Percentiles rank a stretch among this genome's conserved stretches.
phyloP scores from a whole-genome alignment of 2,329 filamentous ascomycete species.

The Cephalotrichum gorgonifer region DNA sequence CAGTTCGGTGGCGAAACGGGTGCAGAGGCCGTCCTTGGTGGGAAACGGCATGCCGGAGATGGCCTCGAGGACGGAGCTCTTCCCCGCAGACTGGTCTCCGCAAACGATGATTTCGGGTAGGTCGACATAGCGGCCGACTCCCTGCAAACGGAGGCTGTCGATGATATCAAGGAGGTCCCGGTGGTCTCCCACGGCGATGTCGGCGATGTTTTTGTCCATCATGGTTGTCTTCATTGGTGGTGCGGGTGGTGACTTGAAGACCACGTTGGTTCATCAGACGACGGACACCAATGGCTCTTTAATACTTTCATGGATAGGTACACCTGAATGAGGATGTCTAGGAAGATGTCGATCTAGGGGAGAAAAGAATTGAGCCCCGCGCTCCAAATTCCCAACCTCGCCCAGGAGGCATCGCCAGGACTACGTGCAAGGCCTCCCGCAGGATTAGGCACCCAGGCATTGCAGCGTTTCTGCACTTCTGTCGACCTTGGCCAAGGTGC shows the following conservation, averaged over 20 bases:
- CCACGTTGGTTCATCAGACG: background rate
- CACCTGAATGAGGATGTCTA: too few relatives aligned
- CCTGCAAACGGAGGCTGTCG: slow-evolving; percentile 8
- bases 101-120: slow-evolving; percentile 14
- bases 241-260: background rate
- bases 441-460: slow-evolving; percentile 9
- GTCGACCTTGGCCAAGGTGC: background rate
- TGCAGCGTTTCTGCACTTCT: slow-evolving; percentile 5
- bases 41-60: slow-evolving; percentile 15
- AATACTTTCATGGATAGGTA: background rate
- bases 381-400: slow-evolving; percentile 4
- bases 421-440: slow-evolving; percentile 9
- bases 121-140: slow-evolving; percentile 8
- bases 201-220: slow-evolving; percentile 22
- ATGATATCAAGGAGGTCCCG: slow-evolving; percentile 10
- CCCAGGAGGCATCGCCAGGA: background rate
- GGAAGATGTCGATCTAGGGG: too few relatives aligned
- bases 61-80: slow-evolving; percentile 14
- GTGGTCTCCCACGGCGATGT: slow-evolving; percentile 25
- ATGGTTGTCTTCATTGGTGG: background rate
- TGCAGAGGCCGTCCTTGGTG: slow-evolving; percentile 12
- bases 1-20: slow-evolving; percentile 14
- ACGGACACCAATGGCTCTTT: background rate
- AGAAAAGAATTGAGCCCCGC: background rate
- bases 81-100: slow-evolving; percentile 14